Base-by-base conservation (phyloP, 2,329 filamentous ascomycete species). In the Lecanicillium sp. region DNA sequence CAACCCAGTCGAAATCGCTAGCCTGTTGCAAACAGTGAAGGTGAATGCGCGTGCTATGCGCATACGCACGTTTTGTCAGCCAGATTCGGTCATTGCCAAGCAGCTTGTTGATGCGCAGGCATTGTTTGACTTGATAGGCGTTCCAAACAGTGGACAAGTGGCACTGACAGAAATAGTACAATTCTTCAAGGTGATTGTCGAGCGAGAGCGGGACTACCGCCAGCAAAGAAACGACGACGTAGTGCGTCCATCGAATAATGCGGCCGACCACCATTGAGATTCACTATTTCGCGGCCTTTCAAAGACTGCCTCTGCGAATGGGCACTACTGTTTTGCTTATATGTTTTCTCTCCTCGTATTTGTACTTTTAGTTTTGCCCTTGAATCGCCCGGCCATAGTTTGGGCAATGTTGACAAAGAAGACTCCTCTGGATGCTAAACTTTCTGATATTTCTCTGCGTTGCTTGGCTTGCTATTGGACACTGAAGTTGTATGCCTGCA, bases 61-160 rank as follows among this genome's bases (percentile, higher is more conserved):
- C 16, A 51, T 77, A 28, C 67, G 71, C 29, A 77, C 73, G 1
- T 74, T 70, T 45, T 78, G 73, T 51, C 70, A 76, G 46, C 73
- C 74, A 0, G 75, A 79, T 49, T 63, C 68, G 1, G 72, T 74
- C 17, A 63, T 78, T 38, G 71, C 71, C 4, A 77, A 76, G 60
- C 73, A 77, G 50, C 56, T 79, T 6, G 54, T 73, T 3, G 73
- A 78, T 45, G 50, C 68, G 0, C 70, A 73, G 56, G 63, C 60
- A 8, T 53, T 77, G 3, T 63, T 75, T 43, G 63, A 68, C 43
- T 54, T 75, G 14, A 52, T 78, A 4, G 69, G 69, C 11, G 63
- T 60, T 17, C 50, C 60, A 0, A 63, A 70, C 30, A 37, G 52
- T 5, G 58, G 66, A 38, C 68, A 73, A 47, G 49, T 64, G 29